phyloP scores from a whole-genome alignment of 768 basidiomycete genomes.

The Tricholoma sp. region DNA sequence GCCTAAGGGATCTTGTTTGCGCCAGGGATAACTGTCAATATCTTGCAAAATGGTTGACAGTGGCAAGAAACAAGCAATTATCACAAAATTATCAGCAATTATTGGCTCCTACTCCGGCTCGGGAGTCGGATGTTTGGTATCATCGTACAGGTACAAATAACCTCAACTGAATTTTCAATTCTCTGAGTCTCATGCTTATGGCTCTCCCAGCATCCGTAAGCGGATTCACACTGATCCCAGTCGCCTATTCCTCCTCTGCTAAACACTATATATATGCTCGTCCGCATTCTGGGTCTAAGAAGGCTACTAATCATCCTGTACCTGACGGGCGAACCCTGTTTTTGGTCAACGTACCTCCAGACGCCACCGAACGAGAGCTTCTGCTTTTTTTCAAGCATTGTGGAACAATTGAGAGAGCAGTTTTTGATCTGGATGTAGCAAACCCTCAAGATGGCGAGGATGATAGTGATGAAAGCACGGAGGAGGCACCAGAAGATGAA shows the following conservation, averaged over 20 bases:
- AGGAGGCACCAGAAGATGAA: constrained; percentile 22
- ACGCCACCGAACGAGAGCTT: constrained; percentile 80
- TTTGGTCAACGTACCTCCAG: constrained; percentile 84
- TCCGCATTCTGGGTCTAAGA: constrained; percentile 53
- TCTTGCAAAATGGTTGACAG: no score
- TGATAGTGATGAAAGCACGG: constrained; percentile 34
- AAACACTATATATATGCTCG: constrained; percentile 79
- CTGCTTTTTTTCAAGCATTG: constrained; percentile 69
- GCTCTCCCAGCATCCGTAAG: constrained; percentile 25
- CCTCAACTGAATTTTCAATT: no score
- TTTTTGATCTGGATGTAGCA: constrained; percentile 51
- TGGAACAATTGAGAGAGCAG: constrained; percentile 73
- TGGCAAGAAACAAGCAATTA: no score
- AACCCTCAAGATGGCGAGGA: constrained; percentile 40
- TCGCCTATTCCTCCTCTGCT: constrained; percentile 36
- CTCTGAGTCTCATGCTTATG: no score
- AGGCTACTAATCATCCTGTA: constrained; percentile 20
- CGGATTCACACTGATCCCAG: constrained; percentile 47
- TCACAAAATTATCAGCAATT: no score
- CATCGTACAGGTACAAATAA: not conserved
- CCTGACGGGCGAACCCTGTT: constrained; percentile 75
- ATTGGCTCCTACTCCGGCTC: no score
- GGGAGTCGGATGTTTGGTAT: not conserved
- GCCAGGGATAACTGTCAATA: no score
- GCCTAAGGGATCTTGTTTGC: no score